These are phyloP conservation scores for Phytophthora multivora DNA, from an alignment of 352 stramenopile genomes.

Conservation along the genomic window DNA sequence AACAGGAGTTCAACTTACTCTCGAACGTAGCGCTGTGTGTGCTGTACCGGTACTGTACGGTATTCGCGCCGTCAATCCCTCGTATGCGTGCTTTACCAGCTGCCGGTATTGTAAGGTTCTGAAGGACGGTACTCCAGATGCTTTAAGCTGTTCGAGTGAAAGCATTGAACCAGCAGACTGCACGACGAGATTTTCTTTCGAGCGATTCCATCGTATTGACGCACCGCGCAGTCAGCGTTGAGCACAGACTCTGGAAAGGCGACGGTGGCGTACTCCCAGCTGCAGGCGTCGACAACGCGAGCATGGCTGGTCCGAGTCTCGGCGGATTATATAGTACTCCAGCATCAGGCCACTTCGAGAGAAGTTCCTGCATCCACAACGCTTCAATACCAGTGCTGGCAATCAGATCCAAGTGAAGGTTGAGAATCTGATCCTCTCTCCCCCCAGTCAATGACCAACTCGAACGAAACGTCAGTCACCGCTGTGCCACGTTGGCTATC, in stretches of 20 bases:
- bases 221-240: not conserved
- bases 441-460: too few relatives aligned
- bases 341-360: not conserved
- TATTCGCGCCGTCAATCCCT: not conserved
- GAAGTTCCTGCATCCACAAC: not conserved
- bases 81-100: slow-evolving; percentile 28
- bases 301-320: slow-evolving; percentile 1
- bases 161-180: slow-evolving; percentile 15
- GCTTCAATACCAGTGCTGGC: not conserved
- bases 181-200: slow-evolving; percentile 27
- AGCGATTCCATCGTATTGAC: slow-evolving; percentile 21
- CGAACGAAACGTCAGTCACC: not conserved
- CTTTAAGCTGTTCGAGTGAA: slow-evolving; percentile 7
- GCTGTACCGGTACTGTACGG: too few relatives aligned
- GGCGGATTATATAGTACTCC: not conserved
- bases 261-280: slow-evolving; percentile 18
- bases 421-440: slow-evolving; percentile 6
- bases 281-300: slow-evolving; percentile 4
- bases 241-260: slow-evolving; percentile 14
- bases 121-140: slow-evolving; percentile 11
- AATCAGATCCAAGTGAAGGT: slow-evolving; percentile 1
- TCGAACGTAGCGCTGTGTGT: not conserved
- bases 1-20: slow-evolving; percentile 4
- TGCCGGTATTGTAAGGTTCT: slow-evolving; percentile 18
- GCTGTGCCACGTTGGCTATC: slow-evolving; percentile 6